A percentile compares a stretch with the other conserved stretches of the same genome.
phyloP scores from a whole-genome alignment of 2,329 filamentous ascomycete species.

The Fusarium sp. region DNA sequence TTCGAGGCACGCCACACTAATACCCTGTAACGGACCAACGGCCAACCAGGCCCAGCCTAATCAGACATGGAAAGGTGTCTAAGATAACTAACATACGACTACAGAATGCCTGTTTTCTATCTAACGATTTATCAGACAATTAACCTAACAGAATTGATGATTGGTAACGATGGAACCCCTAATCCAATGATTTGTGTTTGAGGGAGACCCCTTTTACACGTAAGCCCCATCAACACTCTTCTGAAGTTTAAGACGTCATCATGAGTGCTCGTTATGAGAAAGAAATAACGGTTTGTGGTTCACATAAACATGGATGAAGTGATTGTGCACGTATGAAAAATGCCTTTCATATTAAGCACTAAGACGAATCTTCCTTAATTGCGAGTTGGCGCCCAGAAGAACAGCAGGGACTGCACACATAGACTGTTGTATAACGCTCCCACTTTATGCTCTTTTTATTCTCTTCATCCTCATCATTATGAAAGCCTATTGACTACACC shows the following conservation, averaged over 20 bases:
- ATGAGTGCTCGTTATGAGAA: background rate
- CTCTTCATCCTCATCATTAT: no score
- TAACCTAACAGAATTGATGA: background rate
- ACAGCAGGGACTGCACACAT: no score
- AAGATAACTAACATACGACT: background rate
- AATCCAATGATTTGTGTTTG: background rate
- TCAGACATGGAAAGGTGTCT: background rate
- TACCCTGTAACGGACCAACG: constrained; percentile 3
- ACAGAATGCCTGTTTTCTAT: background rate
- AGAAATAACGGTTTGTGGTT: background rate
- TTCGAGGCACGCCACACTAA: background rate
- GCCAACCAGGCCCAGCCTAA: background rate
- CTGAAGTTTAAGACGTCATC: background rate
- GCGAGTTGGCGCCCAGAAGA: no score
- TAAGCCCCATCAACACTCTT: background rate
- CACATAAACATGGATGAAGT: no score
- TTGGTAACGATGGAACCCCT: background rate
- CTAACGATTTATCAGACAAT: background rate
- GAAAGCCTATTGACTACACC: no score
- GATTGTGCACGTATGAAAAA: background rate
- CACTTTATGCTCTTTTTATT: no score
- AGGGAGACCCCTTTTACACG: background rate
- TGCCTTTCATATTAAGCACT: no score
- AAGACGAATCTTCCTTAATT: no score
- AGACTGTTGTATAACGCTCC: no score